Evolutionary conservation across 2,329 filamentous ascomycete species (phyloP), one percentile per base, ranked within the genome.

Genomic region (Pyrenochaeta sp.): DNA sequence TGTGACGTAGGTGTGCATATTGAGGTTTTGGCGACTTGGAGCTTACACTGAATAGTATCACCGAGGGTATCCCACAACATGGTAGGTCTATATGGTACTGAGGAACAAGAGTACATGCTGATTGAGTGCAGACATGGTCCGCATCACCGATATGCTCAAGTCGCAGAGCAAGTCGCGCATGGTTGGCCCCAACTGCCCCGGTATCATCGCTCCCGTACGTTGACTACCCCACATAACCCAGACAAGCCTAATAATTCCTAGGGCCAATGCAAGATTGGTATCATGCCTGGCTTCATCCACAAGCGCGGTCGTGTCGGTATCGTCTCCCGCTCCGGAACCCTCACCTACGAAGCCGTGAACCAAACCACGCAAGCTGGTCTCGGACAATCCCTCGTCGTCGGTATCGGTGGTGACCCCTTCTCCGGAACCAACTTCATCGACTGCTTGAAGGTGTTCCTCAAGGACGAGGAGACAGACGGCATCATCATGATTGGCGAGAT

Each of bases 401-500:
- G 94, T 71, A 97, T 99, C 67, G 94, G 94, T 57, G 94, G 94
- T 78, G 94, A 99, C 78, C 94, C 94, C 65, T 99, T 99, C 83
- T 93, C 88, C 68, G 94, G 94, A 65, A 97, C 94, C 77, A 97
- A 96, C 85, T 99, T 97, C 82, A 97, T 99, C 77, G 94, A 99
- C 84, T 96, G 93, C 83, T 83, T 99, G 65, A 89, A 90, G 72
- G 90, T 97, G 72, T 99, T 99, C 85, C 85, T 96, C 65, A 82
- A 95, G 75, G 94, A 99, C 74, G 83, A 88, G 73, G 90, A 96
- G 80, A 99, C 94, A 26, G 94, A 99, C 72, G 94, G 94, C 72
- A 96, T 99, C 78, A 96, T 99, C 80, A 96, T 99, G 94, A 97
- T 99, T 74, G 94, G 94, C 72, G 94, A 97, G 81, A 97, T 99